Conservation (phyloP, 768 basidiomycete species). For the Tremella fuciformis region DNA sequence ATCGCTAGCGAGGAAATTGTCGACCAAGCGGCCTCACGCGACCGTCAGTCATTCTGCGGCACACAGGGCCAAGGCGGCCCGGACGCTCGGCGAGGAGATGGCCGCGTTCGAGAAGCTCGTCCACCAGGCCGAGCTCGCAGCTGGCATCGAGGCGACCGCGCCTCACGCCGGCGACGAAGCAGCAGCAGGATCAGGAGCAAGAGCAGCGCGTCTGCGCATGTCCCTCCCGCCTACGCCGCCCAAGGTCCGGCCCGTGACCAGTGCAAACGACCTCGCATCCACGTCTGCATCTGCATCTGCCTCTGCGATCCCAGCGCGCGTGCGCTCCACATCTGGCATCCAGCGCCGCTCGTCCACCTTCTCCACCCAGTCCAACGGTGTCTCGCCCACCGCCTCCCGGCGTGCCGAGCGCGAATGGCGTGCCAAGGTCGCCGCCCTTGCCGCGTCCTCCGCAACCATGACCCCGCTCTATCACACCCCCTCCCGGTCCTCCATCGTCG, state of each 20-base stretch:
- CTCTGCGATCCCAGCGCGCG: neutral
- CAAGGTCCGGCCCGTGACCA: neutral
- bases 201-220: neutral
- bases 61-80: neutral
- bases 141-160: neutral
- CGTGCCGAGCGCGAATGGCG: slow-evolving; percentile 39
- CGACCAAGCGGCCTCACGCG: too few relatives aligned
- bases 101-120: neutral
- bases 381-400: slow-evolving; percentile 23
- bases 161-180: neutral
- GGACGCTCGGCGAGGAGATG: neutral
- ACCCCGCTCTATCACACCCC: too few relatives aligned
- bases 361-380: neutral
- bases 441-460: too few relatives aligned
- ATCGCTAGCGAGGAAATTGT: too few relatives aligned
- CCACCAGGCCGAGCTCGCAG: neutral
- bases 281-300: neutral
- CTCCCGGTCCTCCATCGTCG: too few relatives aligned
- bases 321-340: neutral
- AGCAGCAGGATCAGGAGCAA: neutral
- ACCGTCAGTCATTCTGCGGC: too few relatives aligned
- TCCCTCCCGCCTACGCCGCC: neutral
- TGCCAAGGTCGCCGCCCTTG: slow-evolving; percentile 31
- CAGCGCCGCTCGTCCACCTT: slow-evolving; percentile 1
- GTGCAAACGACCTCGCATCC: neutral